Evolutionary conservation across 2,329 filamentous ascomycete genomes (phyloP).

Genomic region (Ilyonectria mors-panacis): DNA sequence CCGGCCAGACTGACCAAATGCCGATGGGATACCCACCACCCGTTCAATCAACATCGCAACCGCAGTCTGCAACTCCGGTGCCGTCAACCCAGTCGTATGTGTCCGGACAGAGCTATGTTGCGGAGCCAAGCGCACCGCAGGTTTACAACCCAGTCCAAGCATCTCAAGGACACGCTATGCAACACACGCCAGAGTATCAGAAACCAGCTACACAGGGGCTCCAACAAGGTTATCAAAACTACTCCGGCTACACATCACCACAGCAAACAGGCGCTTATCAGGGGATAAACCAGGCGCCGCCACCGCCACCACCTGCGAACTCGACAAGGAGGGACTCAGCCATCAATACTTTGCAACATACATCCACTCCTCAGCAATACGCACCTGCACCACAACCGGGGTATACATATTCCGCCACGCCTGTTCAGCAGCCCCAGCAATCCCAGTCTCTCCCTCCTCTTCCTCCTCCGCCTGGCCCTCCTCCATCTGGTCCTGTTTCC

Average conservation of each 20-base stretch:
- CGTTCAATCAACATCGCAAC: neutral
- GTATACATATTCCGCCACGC: neutral
- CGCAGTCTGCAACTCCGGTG: neutral
- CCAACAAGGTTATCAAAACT: slow-evolving; percentile 11
- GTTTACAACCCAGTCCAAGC: neutral
- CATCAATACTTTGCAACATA: slow-evolving; percentile 5
- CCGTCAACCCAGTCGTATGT: neutral
- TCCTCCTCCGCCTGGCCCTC: neutral
- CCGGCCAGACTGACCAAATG: neutral
- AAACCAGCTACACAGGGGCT: neutral
- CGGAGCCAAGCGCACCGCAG: neutral
- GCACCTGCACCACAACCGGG: slow-evolving; percentile 8
- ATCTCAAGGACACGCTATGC: neutral
- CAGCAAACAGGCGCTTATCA: slow-evolving; percentile 10
- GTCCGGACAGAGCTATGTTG: neutral
- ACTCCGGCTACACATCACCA: neutral
- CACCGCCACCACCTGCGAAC: neutral
- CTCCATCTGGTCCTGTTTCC: neutral
- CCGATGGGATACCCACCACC: slow-evolving; percentile 14
- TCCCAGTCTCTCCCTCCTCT: slow-evolving; percentile 17
- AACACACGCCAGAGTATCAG: neutral
- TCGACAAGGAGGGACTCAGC: slow-evolving; percentile 18
- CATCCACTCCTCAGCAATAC: slow-evolving; percentile 37
- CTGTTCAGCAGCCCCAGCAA: neutral
- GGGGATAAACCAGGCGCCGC: neutral